A percentile compares a stretch with the other conserved stretches of the same genome.
Conservation (phyloP, 192 early-diverging fungal species). For the Gonapodya sp. region DNA sequence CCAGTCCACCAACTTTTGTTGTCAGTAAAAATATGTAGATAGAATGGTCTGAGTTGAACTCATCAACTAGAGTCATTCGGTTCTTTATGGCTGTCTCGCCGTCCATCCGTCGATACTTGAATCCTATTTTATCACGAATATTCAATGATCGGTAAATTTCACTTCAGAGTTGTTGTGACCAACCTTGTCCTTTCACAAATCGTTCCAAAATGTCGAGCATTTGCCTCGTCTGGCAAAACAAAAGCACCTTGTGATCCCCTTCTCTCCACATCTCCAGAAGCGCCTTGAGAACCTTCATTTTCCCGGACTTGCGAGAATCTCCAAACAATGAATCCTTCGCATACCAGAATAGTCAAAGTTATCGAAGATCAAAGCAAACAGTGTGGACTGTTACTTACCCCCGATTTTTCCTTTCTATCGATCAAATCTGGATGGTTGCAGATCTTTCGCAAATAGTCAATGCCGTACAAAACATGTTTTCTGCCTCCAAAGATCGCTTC, state of each 20-base stretch:
- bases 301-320: slow-evolving; percentile 58
- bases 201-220: slow-evolving; percentile 91
- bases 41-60: slow-evolving; percentile 59
- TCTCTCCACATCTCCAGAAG: slow-evolving; percentile 79
- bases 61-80: slow-evolving; percentile 77
- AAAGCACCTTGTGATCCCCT: slow-evolving; percentile 71
- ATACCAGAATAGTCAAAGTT: background rate
- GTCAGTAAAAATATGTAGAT: slow-evolving; percentile 92
- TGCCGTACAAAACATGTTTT: slow-evolving; percentile 75
- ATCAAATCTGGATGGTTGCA: slow-evolving; percentile 92
- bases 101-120: slow-evolving; percentile 84
- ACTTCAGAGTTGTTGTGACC: slow-evolving; percentile 8
- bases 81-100: slow-evolving; percentile 83
- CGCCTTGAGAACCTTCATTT: slow-evolving; percentile 78
- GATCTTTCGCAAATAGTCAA: slow-evolving; percentile 88
- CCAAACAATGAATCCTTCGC: slow-evolving; percentile 50
- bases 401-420: slow-evolving; percentile 21
- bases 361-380: background rate
- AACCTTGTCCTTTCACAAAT: slow-evolving; percentile 39
- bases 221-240: slow-evolving; percentile 89
- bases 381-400: slow-evolving; percentile 18
- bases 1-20: slow-evolving; percentile 92
- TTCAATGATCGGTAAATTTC: background rate
- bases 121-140: slow-evolving; percentile 22
- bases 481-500: slow-evolving; percentile 66